A percentile compares a stretch with the other conserved stretches of the same genome.
phyloP scores from a whole-genome alignment of 306 rosid species.

The Cicer chorassanicum region DNA sequence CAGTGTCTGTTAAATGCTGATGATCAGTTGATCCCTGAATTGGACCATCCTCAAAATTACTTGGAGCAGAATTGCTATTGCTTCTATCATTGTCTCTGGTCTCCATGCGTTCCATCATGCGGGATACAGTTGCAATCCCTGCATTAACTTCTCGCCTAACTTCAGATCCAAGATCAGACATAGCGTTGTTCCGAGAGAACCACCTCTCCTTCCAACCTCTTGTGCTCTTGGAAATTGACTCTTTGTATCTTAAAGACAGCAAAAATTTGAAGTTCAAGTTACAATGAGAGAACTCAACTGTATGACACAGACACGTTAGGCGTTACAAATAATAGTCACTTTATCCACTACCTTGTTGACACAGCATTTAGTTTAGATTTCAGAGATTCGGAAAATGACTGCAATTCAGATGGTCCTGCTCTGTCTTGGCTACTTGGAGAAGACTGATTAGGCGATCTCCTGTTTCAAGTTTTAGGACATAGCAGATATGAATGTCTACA shows the following conservation, averaged over 20 bases:
- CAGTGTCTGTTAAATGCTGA: conserved; percentile 52
- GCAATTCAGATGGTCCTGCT: conserved; percentile 94
- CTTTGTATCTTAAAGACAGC: conserved; percentile 73
- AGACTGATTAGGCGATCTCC: conserved; percentile 72
- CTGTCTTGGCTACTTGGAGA: conserved; percentile 78
- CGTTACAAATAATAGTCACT: conserved; percentile 19
- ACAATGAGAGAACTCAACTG: conserved; percentile 8
- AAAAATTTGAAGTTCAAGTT: conserved; percentile 26
- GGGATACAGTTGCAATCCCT: conserved; percentile 83
- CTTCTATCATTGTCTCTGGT: conserved; percentile 66
- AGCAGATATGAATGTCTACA: conserved; percentile 19
- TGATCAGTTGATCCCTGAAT: conserved; percentile 53
- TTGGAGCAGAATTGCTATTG: conserved; percentile 55
- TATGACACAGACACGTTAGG: conserved; percentile 14
- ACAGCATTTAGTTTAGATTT: conserved; percentile 86
- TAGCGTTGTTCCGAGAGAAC: conserved; percentile 80
- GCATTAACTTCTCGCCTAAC: conserved; percentile 84
- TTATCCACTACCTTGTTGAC: conserved; percentile 67
- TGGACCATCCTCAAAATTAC: conserved; percentile 56
- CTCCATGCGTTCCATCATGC: conserved; percentile 89
- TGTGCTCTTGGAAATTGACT: conserved; percentile 92
- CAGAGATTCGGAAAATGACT: conserved; percentile 85
- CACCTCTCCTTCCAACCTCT: conserved; percentile 95
- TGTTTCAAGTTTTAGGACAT: conserved; percentile 31
- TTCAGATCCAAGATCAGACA: conserved; percentile 87